Base-by-base conservation (phyloP, 139 green algal species). In the Closterium sp. region DNA sequence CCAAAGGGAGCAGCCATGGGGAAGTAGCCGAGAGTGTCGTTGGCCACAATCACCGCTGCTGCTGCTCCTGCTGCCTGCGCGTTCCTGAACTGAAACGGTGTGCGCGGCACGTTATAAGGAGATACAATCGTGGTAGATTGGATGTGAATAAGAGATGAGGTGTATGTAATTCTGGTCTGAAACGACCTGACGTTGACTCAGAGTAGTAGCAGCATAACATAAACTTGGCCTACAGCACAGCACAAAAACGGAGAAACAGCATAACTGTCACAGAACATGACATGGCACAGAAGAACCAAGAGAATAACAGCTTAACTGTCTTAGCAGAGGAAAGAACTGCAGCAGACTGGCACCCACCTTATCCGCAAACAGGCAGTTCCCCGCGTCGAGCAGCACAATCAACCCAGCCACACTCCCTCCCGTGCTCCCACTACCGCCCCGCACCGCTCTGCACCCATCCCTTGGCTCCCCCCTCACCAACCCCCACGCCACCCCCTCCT, bases 11-110 rank as follows among this genome's bases (percentile, higher is more conserved):
- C 28, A 30, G 31, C 85, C 90, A 93, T 93, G n/a, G 79, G 62
- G 31, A 93, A 93, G 84, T 93, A 93, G 87, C 90, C 90, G 1
- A 79, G 28, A 0, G 79, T 24, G 84, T 93, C 85, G 9, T 70
- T 91, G 28, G 89, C 73, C n/a, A 89, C 24, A 79, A 93, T 34
- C 17, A 93, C 27, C 9, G 32, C 90, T 50, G 90, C 90, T 31
- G 84, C 30, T 29, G 90, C 79, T 22, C 70, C 70, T 31, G 50
- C 70, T 90, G 50, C 29, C 50, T 93, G 90, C 50, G 90, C 90
- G 34, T 93, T 93, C 28, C 30, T 87, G 10, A 93, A 45, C 90
- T 93, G 90, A 86, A 89, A 79, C 5, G 62, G 62, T 79, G 17
- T 19, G 62, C 27, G 19, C 7, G 17, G 62, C 62, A 79, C 19